Evolutionary conservation across 139 green algal genomes (phyloP).

Genomic region (Coccomyxa sp.): DNA sequence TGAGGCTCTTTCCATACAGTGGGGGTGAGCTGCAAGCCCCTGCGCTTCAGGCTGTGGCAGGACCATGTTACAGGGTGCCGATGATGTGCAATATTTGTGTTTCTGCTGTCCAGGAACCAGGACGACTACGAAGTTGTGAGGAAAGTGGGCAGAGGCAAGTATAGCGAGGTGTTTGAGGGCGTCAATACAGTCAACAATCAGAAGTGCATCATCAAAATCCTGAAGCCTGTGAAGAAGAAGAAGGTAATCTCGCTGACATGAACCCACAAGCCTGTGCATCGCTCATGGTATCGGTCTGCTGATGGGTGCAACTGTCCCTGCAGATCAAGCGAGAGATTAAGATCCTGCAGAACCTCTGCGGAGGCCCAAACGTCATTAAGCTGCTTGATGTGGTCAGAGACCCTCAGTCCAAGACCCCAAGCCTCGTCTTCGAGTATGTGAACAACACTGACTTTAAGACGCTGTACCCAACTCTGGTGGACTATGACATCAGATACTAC

Average conservation of each 20-base stretch:
- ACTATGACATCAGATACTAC: slow-evolving; percentile 98
- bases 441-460: slow-evolving; percentile 93
- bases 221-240: slow-evolving; percentile 99
- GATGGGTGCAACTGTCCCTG: too few relatives aligned
- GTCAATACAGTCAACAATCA: slow-evolving; percentile 67
- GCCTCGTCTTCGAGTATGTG: slow-evolving; percentile 96
- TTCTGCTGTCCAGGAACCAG: slow-evolving; percentile 49
- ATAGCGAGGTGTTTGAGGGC: slow-evolving; percentile 99
- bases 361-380: slow-evolving; percentile 96
- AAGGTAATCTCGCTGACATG: slow-evolving; percentile 60
- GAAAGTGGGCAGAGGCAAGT: slow-evolving; percentile 97
- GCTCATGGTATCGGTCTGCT: too few relatives aligned
- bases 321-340: slow-evolving; percentile 97
- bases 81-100: background rate
- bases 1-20: slow-evolving; percentile 78
- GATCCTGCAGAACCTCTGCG: slow-evolving; percentile 95
- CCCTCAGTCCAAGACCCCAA: slow-evolving; percentile 88
- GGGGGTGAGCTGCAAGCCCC: slow-evolving; percentile 42
- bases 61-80: background rate
- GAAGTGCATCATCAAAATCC: slow-evolving; percentile 95
- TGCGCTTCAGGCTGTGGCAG: background rate
- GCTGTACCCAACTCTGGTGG: slow-evolving; percentile 93
- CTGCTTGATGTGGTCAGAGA: slow-evolving; percentile 96
- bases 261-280: too few relatives aligned
- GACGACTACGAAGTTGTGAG: slow-evolving; percentile 96